phyloP scores from a whole-genome alignment of 2,329 filamentous ascomycete genomes.

The Exophiala sp. region DNA sequence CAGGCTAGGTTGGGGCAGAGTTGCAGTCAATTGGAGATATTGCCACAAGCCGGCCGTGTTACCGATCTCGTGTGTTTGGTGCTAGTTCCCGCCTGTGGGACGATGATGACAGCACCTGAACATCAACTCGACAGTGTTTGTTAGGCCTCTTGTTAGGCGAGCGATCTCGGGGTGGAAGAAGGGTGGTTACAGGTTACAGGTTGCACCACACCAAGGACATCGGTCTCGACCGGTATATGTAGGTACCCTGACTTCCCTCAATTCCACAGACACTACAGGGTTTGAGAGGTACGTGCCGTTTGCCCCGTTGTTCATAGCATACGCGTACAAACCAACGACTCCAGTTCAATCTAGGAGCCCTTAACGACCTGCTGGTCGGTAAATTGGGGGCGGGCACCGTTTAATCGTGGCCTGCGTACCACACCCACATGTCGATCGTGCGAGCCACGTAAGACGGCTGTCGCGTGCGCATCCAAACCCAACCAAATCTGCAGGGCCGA shows the following conservation, averaged over 20 bases:
- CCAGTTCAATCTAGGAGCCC: neutral
- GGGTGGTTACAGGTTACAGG: too few relatives aligned
- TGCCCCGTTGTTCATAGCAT: neutral
- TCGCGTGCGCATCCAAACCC: neutral
- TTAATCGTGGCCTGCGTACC: neutral
- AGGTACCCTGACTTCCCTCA: neutral
- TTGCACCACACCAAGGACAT: too few relatives aligned
- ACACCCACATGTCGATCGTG: neutral
- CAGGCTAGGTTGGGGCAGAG: too few relatives aligned
- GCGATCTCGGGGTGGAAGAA: too few relatives aligned
- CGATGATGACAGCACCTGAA: too few relatives aligned
- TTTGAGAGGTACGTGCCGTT: neutral
- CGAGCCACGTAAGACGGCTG: conserved; percentile 2
- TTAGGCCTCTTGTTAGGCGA: too few relatives aligned
- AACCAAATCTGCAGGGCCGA: neutral
- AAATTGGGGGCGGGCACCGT: neutral
- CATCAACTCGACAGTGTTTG: too few relatives aligned
- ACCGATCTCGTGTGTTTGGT: too few relatives aligned
- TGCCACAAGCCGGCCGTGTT: too few relatives aligned
- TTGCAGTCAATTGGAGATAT: too few relatives aligned
- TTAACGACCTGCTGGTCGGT: neutral
- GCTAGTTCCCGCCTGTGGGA: too few relatives aligned
- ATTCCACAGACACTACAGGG: too few relatives aligned
- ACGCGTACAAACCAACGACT: neutral
- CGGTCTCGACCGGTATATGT: neutral